These are phyloP conservation scores for Dalbergia cultrata DNA, from an alignment of 306 rosid genomes.

Conservation along the genomic window DNA sequence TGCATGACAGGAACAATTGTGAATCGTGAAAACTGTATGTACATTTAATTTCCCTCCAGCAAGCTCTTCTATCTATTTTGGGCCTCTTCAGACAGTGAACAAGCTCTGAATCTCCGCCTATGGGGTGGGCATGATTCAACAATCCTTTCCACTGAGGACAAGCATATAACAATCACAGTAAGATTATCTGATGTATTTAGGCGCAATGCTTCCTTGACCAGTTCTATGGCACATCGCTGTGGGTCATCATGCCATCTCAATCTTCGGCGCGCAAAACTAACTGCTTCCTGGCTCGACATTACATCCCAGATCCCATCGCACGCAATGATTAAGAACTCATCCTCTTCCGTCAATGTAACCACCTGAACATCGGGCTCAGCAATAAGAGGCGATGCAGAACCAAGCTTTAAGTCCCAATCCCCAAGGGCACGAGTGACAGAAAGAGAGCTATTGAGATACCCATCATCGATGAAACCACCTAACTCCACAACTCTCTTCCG, in stretches of 20 bases:
- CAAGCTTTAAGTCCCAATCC: conserved; percentile 79
- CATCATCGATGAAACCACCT: conserved; percentile 69
- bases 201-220: conserved; percentile 79
- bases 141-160: conserved; percentile 46
- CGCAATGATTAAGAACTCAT: conserved; percentile 81
- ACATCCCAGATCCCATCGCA: conserved; percentile 97
- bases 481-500: conserved; percentile 66
- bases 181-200: conserved; percentile 62
- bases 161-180: conserved; percentile 52
- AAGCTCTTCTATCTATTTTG: conserved; percentile 62
- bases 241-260: conserved; percentile 86
- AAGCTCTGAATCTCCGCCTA: conserved; percentile 63
- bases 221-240: conserved; percentile 72
- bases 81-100: conserved; percentile 68
- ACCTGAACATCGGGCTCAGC: conserved; percentile 82
- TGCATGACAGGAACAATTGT: conserved; percentile 27
- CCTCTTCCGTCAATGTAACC: conserved; percentile 67
- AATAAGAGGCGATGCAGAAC: conserved; percentile 77
- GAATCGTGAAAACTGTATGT: conserved; percentile 37
- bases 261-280: conserved; percentile 76
- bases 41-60: conserved; percentile 70
- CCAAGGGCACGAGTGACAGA: conserved; percentile 86
- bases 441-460: conserved; percentile 73
- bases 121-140: conserved; percentile 57
- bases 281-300: conserved; percentile 80